Conservation (phyloP, 2,329 filamentous ascomycete species). For the Colletotrichum echinochloae region DNA sequence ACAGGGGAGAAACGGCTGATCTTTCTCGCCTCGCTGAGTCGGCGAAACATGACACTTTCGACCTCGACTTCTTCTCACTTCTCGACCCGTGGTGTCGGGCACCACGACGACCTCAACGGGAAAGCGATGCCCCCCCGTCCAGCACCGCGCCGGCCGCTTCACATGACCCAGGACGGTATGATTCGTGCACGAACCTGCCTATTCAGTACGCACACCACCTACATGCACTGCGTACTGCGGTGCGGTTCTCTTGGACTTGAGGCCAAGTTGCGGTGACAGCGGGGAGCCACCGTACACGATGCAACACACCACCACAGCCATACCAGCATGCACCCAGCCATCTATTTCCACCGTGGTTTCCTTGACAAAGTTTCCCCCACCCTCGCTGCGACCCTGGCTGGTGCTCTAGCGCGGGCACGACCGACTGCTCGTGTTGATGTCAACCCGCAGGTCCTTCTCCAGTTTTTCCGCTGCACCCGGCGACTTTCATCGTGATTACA, state of each 20-base stretch:
- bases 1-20: conserved; percentile 38
- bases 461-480: conserved; percentile 35
- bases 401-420: conserved; percentile 16
- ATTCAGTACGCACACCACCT: neutral
- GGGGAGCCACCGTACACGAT: conserved; percentile 29
- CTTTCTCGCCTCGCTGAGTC: conserved; percentile 37
- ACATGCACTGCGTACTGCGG: neutral
- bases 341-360: conserved; percentile 26
- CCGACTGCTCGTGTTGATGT: conserved; percentile 38
- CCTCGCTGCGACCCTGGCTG: conserved; percentile 20
- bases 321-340: conserved; percentile 39
- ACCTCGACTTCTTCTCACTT: conserved; percentile 32
- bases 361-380: conserved; percentile 31
- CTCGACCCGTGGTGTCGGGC: conserved; percentile 26
- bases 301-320: conserved; percentile 17
- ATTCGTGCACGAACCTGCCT: conserved; percentile 38
- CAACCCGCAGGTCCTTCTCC: conserved; percentile 37
- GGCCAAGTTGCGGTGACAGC: conserved; percentile 23
- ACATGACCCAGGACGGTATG: conserved; percentile 18
- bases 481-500: conserved; percentile 22
- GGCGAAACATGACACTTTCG: conserved; percentile 40
- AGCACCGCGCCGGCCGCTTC: conserved; percentile 21
- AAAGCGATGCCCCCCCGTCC: conserved; percentile 5
- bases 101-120: conserved; percentile 27
- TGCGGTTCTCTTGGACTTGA: conserved; percentile 10